Base-by-base conservation (phyloP, 108 stramenopile genomes). In the Pseudonitzschia multiseries region DNA sequence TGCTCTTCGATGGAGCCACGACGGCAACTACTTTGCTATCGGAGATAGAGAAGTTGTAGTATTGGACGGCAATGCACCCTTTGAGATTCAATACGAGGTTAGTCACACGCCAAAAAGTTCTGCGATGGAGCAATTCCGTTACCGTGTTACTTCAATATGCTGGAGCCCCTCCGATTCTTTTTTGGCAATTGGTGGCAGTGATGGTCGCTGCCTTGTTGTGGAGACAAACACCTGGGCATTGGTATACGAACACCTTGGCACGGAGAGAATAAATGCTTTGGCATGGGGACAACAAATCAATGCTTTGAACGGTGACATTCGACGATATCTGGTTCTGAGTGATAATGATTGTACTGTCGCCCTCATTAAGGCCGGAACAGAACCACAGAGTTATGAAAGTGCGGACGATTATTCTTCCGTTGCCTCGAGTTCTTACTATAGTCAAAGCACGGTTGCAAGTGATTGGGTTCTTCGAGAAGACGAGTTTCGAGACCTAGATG, bases 201-300 rank as follows among this genome's bases (percentile, higher is more conserved):
- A 83, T 68, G 78, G 76, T 5, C 54, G 57, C 28, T 80, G 79
- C 40, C 67, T 72, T 0, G 21, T 86, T 40, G 60, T 81, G 4
- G 85, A 86, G 57, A 83, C 82, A 42, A 78, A 74, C 48, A 63
- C 62, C 2, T 86, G 43, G 44, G 64, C 85, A 17, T 61, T 75
- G 8, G 79, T 86, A 20, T 72, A 86, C 29, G 76, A 83, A 68
- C 64, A 82, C 31, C 78, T 78, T 24, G 36, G 81, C 20, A 21
- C 56, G 2, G 66, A 46, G 13, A 26, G 52, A 8, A 68, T 83
- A 4, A 33, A 71, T 41, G 36, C 54, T 57, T 21, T 86, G 24
- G 71, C 52, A 15, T 86, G 85, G 85, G 72, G 72, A 6, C 66
- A 78, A 31, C 60, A 66, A 65, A 59, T 31, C 17, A 28, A 59